Conservation (phyloP, 495 filamentous ascomycete species). For the Trichoderma parareesei region DNA sequence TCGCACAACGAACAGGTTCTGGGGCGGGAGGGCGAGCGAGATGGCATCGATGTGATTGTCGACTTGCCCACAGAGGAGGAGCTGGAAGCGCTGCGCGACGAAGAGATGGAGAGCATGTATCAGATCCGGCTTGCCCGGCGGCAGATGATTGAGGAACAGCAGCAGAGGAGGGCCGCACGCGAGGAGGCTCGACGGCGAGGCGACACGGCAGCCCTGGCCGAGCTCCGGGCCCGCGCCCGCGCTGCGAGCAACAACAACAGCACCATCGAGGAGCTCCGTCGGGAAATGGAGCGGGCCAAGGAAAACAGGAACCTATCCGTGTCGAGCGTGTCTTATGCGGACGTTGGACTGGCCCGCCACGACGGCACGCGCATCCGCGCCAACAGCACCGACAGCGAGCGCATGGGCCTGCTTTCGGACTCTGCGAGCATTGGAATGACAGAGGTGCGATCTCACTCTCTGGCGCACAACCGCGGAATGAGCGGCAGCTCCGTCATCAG, state of each 20-base stretch:
- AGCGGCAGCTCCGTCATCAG: constrained; percentile 40
- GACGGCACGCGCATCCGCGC: constrained; percentile 83
- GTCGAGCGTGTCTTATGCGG: constrained; percentile 77
- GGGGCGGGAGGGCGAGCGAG: constrained; percentile 84
- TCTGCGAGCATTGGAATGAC: constrained; percentile 48
- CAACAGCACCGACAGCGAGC: constrained; percentile 69
- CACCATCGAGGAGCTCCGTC: constrained; percentile 46
- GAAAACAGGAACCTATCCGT: constrained; percentile 63
- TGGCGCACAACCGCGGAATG: constrained; percentile 31
- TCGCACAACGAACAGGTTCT: constrained; percentile 75
- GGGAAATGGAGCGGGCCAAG: constrained; percentile 56
- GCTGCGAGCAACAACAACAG: constrained; percentile 24
- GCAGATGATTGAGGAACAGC: constrained; percentile 65
- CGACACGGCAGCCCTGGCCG: constrained; percentile 53
- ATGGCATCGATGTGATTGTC: constrained; percentile 83
- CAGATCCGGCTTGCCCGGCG: constrained; percentile 78
- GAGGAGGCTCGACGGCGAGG: constrained; percentile 63
- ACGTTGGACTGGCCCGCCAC: constrained; percentile 76
- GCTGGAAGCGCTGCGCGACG: constrained; percentile 73
- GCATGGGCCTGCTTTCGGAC: constrained; percentile 62
- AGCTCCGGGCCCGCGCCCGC: constrained; percentile 41
- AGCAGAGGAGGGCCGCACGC: constrained; percentile 57
- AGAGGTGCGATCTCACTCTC: constrained; percentile 11
- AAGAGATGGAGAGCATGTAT: constrained; percentile 88
- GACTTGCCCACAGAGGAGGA: constrained; percentile 48